phyloP scores from a whole-genome alignment of 129 eudicot genomes.

The Logfia minima region DNA sequence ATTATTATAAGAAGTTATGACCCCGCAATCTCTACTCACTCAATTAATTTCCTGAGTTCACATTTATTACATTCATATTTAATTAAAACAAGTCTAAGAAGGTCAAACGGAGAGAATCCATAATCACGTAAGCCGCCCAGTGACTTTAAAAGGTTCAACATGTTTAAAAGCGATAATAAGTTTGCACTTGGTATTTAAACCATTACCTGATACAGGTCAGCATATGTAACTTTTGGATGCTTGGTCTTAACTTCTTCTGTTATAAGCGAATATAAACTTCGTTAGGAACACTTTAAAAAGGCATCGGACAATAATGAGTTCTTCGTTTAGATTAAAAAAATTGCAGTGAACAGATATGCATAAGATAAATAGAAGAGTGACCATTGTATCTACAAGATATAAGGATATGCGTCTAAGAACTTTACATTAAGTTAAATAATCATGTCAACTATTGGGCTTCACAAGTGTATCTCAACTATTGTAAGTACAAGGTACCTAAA shows the following conservation, averaged over 20 bases:
- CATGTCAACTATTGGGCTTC: no score
- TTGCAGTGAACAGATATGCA: not conserved
- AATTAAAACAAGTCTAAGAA: not conserved
- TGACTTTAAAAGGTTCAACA: constrained; percentile 17
- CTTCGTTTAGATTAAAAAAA: no score
- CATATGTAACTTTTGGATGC: constrained; percentile 80
- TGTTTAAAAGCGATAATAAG: constrained; percentile 4
- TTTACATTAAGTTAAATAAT: no score
- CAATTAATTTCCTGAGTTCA: not conserved
- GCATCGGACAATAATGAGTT: no score
- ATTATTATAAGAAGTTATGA: not conserved
- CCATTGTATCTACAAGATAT: not conserved
- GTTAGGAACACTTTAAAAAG: constrained; percentile 2
- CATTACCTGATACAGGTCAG: constrained; percentile 92
- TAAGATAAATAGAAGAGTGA: not conserved
- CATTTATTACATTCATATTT: not conserved
- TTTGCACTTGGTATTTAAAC: not conserved
- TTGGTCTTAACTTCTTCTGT: constrained; percentile 80
- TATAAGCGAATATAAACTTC: constrained; percentile 6
- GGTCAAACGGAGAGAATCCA: not conserved
- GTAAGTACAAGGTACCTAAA: no score
- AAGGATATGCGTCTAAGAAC: not conserved
- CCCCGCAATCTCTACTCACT: not conserved
- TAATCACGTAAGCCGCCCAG: not conserved
- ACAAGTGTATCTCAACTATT: no score